Evolutionary conservation across 2,329 filamentous ascomycete genomes (phyloP).

Genomic region (Pyrenochaeta sp.): DNA sequence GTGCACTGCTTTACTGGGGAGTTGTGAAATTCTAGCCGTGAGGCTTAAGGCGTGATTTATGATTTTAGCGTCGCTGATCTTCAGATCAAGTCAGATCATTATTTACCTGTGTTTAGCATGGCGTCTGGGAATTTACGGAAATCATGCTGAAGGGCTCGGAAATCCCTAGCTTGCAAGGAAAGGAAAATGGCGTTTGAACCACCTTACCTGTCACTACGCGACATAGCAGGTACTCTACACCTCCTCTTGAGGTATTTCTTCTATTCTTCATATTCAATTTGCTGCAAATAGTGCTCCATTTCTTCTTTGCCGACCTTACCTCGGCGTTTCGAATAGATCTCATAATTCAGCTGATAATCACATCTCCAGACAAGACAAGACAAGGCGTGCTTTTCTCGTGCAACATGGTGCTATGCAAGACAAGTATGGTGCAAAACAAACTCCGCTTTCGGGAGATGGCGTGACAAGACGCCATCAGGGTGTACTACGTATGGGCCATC

Average conservation of each 20-base stretch:
- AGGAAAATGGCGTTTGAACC: not conserved
- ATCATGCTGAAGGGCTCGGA: not conserved
- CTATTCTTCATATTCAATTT: no score
- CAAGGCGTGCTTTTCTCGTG: conserved; percentile 8
- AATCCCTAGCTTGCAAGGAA: not conserved
- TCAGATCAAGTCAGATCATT: not conserved
- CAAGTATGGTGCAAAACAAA: not conserved
- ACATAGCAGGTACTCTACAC: not conserved
- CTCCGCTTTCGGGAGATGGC: conserved; percentile 17
- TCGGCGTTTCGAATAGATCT: not conserved
- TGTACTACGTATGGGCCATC: not conserved
- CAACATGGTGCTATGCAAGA: conserved; percentile 3
- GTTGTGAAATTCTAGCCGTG: not conserved
- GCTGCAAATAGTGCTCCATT: not conserved
- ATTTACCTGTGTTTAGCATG: not conserved
- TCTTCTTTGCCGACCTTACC: not conserved
- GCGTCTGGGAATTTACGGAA: not conserved
- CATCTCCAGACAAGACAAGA: not conserved
- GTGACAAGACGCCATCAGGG: conserved; percentile 25
- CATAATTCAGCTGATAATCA: no score
- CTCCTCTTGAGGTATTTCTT: not conserved
- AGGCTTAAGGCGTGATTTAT: not conserved
- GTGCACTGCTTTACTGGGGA: conserved; percentile 57
- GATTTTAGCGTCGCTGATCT: not conserved
- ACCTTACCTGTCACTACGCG: not conserved